Base-by-base conservation (phyloP, 1,284 basidiomycete genomes). In the Chalciporus sp. region DNA sequence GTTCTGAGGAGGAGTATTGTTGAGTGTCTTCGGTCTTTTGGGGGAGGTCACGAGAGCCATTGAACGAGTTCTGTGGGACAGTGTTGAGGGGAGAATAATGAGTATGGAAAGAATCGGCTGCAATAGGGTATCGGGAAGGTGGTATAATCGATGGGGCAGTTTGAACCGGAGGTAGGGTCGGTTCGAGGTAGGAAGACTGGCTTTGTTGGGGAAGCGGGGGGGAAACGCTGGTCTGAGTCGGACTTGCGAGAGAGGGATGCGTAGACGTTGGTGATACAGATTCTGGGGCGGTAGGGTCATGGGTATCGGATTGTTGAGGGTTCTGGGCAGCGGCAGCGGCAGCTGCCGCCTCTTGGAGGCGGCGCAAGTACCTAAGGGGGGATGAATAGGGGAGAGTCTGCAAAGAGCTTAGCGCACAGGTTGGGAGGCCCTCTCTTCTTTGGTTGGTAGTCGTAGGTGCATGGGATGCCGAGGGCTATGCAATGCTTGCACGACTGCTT, bases 401-500 rank as follows among this genome's bases (percentile, higher is more conserved):
- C 31, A 14, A n/a, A 23, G 19, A 44, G 39, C 56, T 51, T 29
- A 23, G 76, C 85, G 73, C 69, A 94, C 90, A 94, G 76, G 71
- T 94, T 94, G 1, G 92, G 92, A 4, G 92, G 92, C 0, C 92
- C 92, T 53, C 92, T 79, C 72, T 94, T 94, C 78, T 93, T 94
- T 16, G 92, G 92, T 71, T 91, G 90, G 69, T 94, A 94, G 64
- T 94, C 89, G 64, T 94, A 95, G 1, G 91, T 94, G 70, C 92
- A 94, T 12, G 86, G 82, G 52, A 94, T 89, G 33, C 85, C 87
- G 42, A 94, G 83, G 2, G 90, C 83, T 61, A 86, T 78, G 69
- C 91, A 94, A 66, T 93, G 91, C 63, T 90, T 90, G 86, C 90
- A 90, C 20, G 85, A 79, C 60, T 83, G 82, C 69, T 85, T 87